Conservation (phyloP, 2,329 filamentous ascomycete genomes). For the Niveomyces coronatus region DNA sequence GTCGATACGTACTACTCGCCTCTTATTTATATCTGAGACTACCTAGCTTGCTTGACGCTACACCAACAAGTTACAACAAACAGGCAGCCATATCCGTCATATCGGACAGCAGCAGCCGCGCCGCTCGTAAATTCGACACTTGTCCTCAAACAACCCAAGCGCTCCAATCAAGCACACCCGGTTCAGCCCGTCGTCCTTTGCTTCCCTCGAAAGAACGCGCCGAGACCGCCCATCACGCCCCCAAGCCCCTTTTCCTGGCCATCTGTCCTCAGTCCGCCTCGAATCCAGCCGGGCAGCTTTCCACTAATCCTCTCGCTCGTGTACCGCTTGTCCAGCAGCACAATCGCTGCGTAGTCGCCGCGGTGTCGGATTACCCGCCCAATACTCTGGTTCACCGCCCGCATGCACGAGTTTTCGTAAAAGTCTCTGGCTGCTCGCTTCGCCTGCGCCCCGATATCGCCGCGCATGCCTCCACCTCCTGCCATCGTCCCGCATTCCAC, state of each 20-base stretch:
- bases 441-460: too few species aligned
- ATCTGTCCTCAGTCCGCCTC: slow-evolving; percentile 48
- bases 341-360: slow-evolving; percentile 81
- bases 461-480: slow-evolving; percentile 18
- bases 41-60: too few species aligned
- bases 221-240: slow-evolving; percentile 47
- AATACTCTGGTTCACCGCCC: slow-evolving; percentile 93
- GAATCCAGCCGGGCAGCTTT: slow-evolving; percentile 88
- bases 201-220: slow-evolving; percentile 48
- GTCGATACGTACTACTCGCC: too few species aligned
- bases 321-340: slow-evolving; percentile 76
- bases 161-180: too few species aligned
- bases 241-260: slow-evolving; percentile 42
- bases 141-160: too few species aligned
- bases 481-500: slow-evolving; percentile 11
- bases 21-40: too few species aligned
- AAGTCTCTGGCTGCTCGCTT: slow-evolving; percentile 62
- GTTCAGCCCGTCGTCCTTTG: slow-evolving; percentile 11
- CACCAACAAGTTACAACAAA: too few species aligned
- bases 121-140: too few species aligned
- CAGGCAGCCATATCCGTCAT: too few species aligned
- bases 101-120: too few species aligned
- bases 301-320: slow-evolving; percentile 57
- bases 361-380: slow-evolving; percentile 83
- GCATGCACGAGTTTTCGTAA: slow-evolving; percentile 93